These are phyloP conservation scores for Cucumis sativus DNA, from an alignment of 306 rosid genomes.

Conservation along the genomic window Cucumber_9930_V3 NC_026659.2:26554501-26555000, in stretches of 20 bases:
- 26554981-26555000: not conserved
- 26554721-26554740: conserved; percentile 14
- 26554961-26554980: not conserved
- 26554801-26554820: conserved; percentile 41
- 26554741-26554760: conserved; percentile 90
- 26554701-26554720: not conserved
- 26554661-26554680: not conserved
- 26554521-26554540: conserved; percentile 99
- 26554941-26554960: not conserved
- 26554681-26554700: not conserved
- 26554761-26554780: conserved; percentile 83
- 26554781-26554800: conserved; percentile 93
- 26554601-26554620: conserved; percentile 95
- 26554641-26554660: conserved; percentile 51
- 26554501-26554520: conserved; percentile 17
- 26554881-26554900: not conserved
- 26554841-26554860: conserved; percentile 4
- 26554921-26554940: not conserved
- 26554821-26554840: conserved; percentile 19
- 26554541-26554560: conserved; percentile 98
- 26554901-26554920: not conserved
- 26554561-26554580: conserved; percentile 77
- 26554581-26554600: conserved; percentile 97
- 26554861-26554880: not conserved
- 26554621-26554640: conserved; percentile 90